Conservation (phyloP, 2,329 filamentous ascomycete species). For the Apiospora pterosperma region DNA sequence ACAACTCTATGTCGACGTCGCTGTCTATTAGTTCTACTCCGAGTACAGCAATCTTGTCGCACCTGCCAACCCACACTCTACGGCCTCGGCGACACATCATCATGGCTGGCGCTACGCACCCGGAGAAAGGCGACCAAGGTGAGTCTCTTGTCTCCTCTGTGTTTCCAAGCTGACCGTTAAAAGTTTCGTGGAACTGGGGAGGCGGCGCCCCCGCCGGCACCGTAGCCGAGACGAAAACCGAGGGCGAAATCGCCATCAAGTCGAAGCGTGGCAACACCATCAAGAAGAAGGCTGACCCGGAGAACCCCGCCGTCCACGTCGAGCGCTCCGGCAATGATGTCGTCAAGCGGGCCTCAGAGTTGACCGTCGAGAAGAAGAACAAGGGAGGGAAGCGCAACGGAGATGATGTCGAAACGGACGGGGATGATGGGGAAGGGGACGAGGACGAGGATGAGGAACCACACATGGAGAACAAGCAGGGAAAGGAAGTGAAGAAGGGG, state of each 20-base stretch:
- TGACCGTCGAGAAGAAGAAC: slow-evolving; percentile 50
- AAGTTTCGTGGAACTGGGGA: slow-evolving; percentile 63
- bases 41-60: too few species aligned
- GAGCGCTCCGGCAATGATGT: slow-evolving; percentile 60
- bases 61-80: too few species aligned
- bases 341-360: slow-evolving; percentile 59
- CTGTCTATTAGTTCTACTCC: too few species aligned
- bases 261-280: slow-evolving; percentile 62
- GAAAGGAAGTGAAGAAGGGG: slow-evolving; percentile 16
- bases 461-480: slow-evolving; percentile 14
- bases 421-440: not conserved
- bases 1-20: too few species aligned
- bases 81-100: too few species aligned
- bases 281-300: slow-evolving; percentile 58
- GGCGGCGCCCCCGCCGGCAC: slow-evolving; percentile 52
- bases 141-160: not conserved
- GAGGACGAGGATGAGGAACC: slow-evolving; percentile 2
- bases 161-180: not conserved
- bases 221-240: slow-evolving; percentile 57
- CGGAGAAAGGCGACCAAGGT: slow-evolving; percentile 11
- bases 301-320: slow-evolving; percentile 59
- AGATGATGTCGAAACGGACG: slow-evolving; percentile 6
- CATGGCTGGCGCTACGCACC: slow-evolving; percentile 5
- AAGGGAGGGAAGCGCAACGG: slow-evolving; percentile 25
- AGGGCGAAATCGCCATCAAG: slow-evolving; percentile 58